phyloP scores from a whole-genome alignment of 352 stramenopile genomes.

The Phytophthora tubulina region DNA sequence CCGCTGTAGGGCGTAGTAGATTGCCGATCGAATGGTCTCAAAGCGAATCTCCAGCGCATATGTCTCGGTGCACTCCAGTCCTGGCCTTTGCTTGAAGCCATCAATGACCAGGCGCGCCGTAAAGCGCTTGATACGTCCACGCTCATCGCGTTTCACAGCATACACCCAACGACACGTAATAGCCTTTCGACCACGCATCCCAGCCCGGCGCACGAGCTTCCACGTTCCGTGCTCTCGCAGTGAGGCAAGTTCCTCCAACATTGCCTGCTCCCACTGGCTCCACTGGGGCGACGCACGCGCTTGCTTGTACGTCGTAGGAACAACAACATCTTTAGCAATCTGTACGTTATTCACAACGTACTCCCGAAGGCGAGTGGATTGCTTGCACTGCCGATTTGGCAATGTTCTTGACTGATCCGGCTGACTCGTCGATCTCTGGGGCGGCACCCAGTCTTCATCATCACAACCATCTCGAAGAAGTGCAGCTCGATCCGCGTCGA shows the following conservation, averaged over 20 bases:
- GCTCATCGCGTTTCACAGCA: conserved; percentile 18
- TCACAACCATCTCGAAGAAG: background rate
- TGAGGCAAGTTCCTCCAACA: background rate
- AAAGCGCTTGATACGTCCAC: conserved; percentile 5
- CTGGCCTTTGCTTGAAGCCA: conserved; percentile 14
- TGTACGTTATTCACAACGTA: background rate
- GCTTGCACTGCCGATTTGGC: background rate
- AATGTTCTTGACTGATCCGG: background rate
- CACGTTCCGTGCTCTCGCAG: background rate
- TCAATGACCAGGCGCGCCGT: conserved; percentile 24
- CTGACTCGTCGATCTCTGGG: background rate
- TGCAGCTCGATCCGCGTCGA: background rate
- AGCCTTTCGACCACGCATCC: background rate
- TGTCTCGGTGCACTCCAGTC: conserved; percentile 22
- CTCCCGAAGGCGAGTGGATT: background rate
- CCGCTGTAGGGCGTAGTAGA: conserved; percentile 18
- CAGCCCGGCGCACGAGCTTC: background rate
- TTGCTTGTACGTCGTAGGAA: conserved; percentile 14
- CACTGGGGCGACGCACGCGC: background rate
- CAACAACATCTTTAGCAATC: background rate
- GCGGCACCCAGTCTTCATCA: conserved; percentile 1
- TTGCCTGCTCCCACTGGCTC: background rate
- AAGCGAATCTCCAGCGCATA: conserved; percentile 28
- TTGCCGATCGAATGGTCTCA: conserved; percentile 16
- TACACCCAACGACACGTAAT: conserved; percentile 24